A percentile compares a stretch with the other conserved stretches of the same genome.
Evolutionary conservation across 805 yeast species (phyloP).

Genomic region (Sugiyamaella floridensis): DNA sequence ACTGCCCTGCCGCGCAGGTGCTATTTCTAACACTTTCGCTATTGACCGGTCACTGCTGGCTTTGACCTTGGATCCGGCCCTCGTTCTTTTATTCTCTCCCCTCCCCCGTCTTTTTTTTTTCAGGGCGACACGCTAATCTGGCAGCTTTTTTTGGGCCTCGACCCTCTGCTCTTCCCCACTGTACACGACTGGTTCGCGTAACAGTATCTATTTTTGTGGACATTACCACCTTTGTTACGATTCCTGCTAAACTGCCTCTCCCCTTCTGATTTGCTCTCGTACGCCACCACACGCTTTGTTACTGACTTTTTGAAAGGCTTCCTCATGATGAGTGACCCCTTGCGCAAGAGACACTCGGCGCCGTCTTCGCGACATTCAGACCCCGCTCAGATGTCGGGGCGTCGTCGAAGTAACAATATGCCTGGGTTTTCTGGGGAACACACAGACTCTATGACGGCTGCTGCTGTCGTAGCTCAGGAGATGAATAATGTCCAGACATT

Average conservation of each 20-base stretch:
- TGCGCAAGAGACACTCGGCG: constrained; percentile 4
- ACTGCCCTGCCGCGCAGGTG: neutral
- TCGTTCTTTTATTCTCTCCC: neutral
- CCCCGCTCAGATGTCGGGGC: neutral
- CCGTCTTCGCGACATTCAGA: neutral
- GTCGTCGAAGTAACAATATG: neutral
- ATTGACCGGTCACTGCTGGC: neutral
- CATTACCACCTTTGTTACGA: no score
- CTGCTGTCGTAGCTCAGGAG: constrained; percentile 36
- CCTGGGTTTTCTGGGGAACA: constrained; percentile 6
- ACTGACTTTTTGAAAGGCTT: no score
- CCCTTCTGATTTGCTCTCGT: no score
- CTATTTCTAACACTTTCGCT: neutral
- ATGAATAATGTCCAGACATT: constrained; percentile 35
- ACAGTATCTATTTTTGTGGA: no score
- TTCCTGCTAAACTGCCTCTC: no score
- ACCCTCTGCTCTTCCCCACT: no score
- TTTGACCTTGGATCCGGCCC: neutral
- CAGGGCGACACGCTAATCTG: neutral
- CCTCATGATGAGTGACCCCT: neutral
- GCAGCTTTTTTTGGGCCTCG: no score
- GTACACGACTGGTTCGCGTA: no score
- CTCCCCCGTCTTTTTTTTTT: neutral
- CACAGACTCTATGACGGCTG: constrained; percentile 19
- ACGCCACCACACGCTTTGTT: no score